A percentile compares a stretch with the other conserved stretches of the same genome.
These are phyloP conservation scores for Exophiala sp. DNA, from an alignment of 2,329 filamentous ascomycete species.

Conservation along the genomic window DNA sequence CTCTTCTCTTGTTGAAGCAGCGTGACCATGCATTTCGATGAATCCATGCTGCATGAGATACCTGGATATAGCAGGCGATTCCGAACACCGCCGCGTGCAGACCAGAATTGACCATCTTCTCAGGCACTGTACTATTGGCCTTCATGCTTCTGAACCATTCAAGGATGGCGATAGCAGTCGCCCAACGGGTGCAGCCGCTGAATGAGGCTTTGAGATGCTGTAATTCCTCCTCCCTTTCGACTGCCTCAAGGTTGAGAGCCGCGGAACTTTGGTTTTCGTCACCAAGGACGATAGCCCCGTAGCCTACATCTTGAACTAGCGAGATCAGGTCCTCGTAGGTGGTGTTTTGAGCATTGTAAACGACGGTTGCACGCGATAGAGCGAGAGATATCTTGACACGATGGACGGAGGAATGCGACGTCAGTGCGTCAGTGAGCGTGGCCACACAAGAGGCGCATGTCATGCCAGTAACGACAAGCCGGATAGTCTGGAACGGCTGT, in stretches of 20 bases:
- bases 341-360: conserved; percentile 5
- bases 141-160: conserved; percentile 5
- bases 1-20: neutral
- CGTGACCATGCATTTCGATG: conserved; percentile 15
- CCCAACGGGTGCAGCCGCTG: conserved; percentile 13
- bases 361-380: conserved; percentile 14
- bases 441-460: conserved; percentile 18
- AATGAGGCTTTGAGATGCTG: conserved; percentile 10
- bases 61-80: conserved; percentile 8
- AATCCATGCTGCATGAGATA: conserved; percentile 11
- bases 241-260: conserved; percentile 7
- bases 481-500: neutral
- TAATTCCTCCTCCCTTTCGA: conserved; percentile 13
- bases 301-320: conserved; percentile 12
- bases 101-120: neutral
- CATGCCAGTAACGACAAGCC: conserved; percentile 16
- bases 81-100: too few relatives aligned
- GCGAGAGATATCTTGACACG: conserved; percentile 11
- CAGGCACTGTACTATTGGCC: neutral
- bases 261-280: neutral
- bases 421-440: conserved; percentile 4
- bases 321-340: conserved; percentile 7
- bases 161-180: conserved; percentile 1
- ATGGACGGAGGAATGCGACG: conserved; percentile 3
- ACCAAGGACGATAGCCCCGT: conserved; percentile 8